A percentile compares a stretch with the other conserved stretches of the same genome.
phyloP scores from a whole-genome alignment of 768 basidiomycete species.

The Tulasnella calospora region DNA sequence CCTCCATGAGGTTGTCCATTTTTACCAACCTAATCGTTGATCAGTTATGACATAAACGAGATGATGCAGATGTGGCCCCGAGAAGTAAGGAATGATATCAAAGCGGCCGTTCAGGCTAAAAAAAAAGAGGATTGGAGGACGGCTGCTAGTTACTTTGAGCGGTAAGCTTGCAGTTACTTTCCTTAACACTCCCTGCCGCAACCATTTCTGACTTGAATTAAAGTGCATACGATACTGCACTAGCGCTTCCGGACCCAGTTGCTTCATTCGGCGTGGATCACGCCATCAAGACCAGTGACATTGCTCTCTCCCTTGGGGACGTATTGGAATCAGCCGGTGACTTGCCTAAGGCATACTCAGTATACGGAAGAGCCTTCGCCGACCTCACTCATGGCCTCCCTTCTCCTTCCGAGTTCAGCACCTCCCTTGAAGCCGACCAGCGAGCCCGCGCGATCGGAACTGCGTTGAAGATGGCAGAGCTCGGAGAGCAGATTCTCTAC shows the following conservation, averaged over 20 bases:
- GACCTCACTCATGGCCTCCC: neutral
- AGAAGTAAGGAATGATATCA: constrained; percentile 18
- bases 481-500: constrained; percentile 10
- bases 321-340: constrained; percentile 7
- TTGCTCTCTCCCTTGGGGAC: constrained; percentile 21
- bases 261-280: constrained; percentile 17
- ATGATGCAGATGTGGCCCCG: constrained; percentile 6
- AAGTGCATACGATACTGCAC: constrained; percentile 20
- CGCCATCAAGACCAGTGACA: neutral
- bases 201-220: neutral
- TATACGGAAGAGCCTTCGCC: neutral
- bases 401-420: neutral
- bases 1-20: neutral
- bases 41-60: constrained; percentile 13
- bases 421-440: neutral
- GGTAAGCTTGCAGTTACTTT: neutral
- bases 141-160: neutral
- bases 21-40: neutral
- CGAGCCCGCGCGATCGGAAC: constrained; percentile 10
- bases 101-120: constrained; percentile 12
- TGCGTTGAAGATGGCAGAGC: constrained; percentile 20
- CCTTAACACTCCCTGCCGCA: neutral
- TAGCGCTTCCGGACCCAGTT: constrained; percentile 5
- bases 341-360: neutral
- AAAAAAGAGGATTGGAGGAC: constrained; percentile 11